Evolutionary conservation across 495 filamentous ascomycete species (phyloP).

Genomic region (Hypoxylon lienhwacheense): DNA sequence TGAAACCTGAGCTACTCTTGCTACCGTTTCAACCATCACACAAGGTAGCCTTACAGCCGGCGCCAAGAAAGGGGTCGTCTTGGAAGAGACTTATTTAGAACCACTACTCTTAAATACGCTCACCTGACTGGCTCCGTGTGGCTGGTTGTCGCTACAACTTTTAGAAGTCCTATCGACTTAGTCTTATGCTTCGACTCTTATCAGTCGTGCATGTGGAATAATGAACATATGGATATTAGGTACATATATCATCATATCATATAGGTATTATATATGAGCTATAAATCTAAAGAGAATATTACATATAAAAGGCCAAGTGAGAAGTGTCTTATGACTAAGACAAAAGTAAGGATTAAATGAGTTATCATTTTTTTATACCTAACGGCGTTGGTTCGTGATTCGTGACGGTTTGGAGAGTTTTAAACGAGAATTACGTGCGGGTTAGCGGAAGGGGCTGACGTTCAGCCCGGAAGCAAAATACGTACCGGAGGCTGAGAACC

Average conservation of each 20-base stretch:
- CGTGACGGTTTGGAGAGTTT: background rate
- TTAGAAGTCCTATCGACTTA: too few species aligned
- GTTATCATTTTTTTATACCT: background rate
- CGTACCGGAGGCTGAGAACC: slow-evolving; percentile 37
- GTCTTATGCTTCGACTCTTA: too few species aligned
- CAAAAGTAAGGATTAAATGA: background rate
- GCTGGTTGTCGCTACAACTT: background rate
- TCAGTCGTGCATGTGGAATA: too few species aligned
- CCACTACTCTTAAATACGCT: background rate
- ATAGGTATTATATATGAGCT: too few species aligned
- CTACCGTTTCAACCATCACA: background rate
- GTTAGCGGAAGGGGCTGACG: background rate
- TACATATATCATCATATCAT: background rate
- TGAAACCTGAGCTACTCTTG: background rate
- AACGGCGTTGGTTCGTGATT: background rate
- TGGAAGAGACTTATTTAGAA: slow-evolving; percentile 14
- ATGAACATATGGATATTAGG: too few species aligned
- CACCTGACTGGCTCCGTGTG: background rate
- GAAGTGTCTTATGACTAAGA: background rate
- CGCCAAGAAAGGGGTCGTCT: slow-evolving; percentile 16
- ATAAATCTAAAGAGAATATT: too few species aligned
- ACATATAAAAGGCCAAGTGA: too few species aligned
- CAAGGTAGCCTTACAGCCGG: background rate
- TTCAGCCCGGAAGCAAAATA: slow-evolving; percentile 19
- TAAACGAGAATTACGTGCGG: background rate